phyloP scores from a whole-genome alignment of 805 yeast species.

The Tetrapisispora nanseiensis region DNA sequence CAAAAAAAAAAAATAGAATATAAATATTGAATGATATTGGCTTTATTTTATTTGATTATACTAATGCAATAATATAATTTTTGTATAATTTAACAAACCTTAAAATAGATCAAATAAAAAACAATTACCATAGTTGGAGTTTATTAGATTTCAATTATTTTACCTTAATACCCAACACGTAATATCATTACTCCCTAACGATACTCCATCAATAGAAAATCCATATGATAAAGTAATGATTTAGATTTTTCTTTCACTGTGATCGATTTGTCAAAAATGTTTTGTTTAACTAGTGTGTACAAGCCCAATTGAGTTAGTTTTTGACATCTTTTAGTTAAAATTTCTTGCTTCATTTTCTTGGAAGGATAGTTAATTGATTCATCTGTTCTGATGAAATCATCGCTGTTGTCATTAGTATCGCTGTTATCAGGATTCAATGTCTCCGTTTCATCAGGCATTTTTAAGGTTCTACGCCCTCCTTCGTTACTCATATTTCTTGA shows the following conservation, averaged over 20 bases:
- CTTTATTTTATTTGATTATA: no score
- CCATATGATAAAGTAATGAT: constrained; percentile 26
- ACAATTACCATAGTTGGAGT: no score
- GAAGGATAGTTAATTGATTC: constrained; percentile 2
- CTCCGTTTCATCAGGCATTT: background rate
- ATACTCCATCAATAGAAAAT: constrained; percentile 15
- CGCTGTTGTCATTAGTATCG: background rate
- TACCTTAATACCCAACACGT: no score
- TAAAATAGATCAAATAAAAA: no score
- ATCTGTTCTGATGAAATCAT: constrained; percentile 13
- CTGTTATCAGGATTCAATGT: background rate
- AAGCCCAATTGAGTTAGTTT: constrained; percentile 23
- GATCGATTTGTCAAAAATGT: constrained; percentile 19
- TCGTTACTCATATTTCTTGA: background rate
- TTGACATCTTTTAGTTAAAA: constrained; percentile 16
- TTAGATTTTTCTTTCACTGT: constrained; percentile 27
- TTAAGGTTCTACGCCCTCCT: background rate
- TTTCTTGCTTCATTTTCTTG: background rate
- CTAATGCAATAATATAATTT: no score
- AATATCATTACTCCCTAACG: background rate
- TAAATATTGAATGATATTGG: no score
- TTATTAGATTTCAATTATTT: no score
- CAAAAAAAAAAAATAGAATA: no score
- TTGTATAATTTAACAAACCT: no score
- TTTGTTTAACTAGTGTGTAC: constrained; percentile 22